These are phyloP conservation scores for Myrmaecium sp. DNA, from an alignment of 2,329 filamentous ascomycete species.

Conservation along the genomic window DNA sequence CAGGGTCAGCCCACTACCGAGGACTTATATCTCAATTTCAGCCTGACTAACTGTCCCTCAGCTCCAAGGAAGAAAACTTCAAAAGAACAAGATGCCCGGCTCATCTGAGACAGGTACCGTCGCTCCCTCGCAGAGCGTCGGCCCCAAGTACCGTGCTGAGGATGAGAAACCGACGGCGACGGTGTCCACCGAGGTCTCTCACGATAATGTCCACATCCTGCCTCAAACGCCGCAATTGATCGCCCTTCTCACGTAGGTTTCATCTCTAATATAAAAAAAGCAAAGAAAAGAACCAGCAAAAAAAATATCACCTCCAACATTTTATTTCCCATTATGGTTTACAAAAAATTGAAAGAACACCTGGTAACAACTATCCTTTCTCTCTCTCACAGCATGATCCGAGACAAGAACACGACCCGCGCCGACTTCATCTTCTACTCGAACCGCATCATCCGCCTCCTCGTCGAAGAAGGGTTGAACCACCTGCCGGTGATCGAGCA, in stretches of 20 bases:
- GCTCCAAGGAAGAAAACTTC: too few species aligned
- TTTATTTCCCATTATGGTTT: too few species aligned
- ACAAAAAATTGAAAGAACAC: too few species aligned
- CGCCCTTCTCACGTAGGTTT: slow-evolving; percentile 81
- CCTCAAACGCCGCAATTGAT: slow-evolving; percentile 93
- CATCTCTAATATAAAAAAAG: slow-evolving; percentile 3
- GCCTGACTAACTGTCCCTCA: not conserved
- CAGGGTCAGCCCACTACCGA: too few species aligned
- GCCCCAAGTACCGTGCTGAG: slow-evolving; percentile 60
- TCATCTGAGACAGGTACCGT: too few species aligned
- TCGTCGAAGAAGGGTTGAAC: slow-evolving; percentile 94
- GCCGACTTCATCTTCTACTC: slow-evolving; percentile 99
- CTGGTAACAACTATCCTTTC: too few species aligned
- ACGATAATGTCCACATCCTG: slow-evolving; percentile 79
- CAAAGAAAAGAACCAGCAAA: too few species aligned
- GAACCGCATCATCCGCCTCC: slow-evolving; percentile 88
- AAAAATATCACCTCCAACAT: not conserved
- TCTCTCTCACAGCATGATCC: slow-evolving; percentile 59
- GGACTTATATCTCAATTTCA: not conserved
- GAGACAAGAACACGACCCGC: slow-evolving; percentile 73
- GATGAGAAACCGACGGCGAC: slow-evolving; percentile 74
- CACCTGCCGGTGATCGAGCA: slow-evolving; percentile 85
- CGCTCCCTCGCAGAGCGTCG: slow-evolving; percentile 46
- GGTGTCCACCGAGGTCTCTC: slow-evolving; percentile 64
- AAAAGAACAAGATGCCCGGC: too few species aligned